Conservation (phyloP, 2,329 filamentous ascomycete genomes). For the Ascochyta clinopodiicola region DNA sequence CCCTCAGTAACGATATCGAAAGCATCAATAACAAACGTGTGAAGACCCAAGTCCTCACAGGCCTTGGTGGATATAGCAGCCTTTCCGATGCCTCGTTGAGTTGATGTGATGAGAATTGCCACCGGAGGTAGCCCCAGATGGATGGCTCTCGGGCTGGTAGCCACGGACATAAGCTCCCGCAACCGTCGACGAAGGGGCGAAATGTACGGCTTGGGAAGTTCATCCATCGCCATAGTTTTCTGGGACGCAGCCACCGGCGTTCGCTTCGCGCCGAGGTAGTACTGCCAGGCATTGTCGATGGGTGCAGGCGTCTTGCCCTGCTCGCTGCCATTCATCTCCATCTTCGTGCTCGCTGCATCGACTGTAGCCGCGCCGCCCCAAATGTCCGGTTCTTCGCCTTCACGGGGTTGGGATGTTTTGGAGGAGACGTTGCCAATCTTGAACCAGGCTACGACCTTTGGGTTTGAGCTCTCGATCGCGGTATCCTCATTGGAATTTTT, state of each 20-base stretch:
- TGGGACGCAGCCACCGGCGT: constrained; percentile 64
- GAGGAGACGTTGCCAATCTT: constrained; percentile 72
- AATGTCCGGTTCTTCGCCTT: constrained; percentile 69
- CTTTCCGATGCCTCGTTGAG: constrained; percentile 93
- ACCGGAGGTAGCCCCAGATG: constrained; percentile 87
- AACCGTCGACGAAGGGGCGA: constrained; percentile 66
- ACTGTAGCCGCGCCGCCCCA: constrained; percentile 90
- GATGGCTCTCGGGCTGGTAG: constrained; percentile 85
- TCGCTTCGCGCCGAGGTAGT: constrained; percentile 81
- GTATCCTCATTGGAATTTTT: constrained; percentile 38
- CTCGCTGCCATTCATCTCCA: constrained; percentile 89
- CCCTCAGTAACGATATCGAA: constrained; percentile 96
- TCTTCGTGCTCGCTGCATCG: constrained; percentile 83
- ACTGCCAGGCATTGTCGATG: constrained; percentile 81
- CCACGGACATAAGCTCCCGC: constrained; percentile 83
- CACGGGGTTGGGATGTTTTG: constrained; percentile 55
- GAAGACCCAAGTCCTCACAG: constrained; percentile 87
- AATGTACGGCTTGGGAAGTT: constrained; percentile 52
- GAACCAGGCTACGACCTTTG: constrained; percentile 81
- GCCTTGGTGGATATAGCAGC: constrained; percentile 77
- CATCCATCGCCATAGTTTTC: constrained; percentile 59
- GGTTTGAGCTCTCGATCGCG: constrained; percentile 21
- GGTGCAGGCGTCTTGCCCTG: constrained; percentile 80
- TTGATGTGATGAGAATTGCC: constrained; percentile 86
- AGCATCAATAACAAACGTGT: constrained; percentile 86